Conservation (phyloP, 139 green algal species). For the Deuterostichococcus epilithicus region DNA sequence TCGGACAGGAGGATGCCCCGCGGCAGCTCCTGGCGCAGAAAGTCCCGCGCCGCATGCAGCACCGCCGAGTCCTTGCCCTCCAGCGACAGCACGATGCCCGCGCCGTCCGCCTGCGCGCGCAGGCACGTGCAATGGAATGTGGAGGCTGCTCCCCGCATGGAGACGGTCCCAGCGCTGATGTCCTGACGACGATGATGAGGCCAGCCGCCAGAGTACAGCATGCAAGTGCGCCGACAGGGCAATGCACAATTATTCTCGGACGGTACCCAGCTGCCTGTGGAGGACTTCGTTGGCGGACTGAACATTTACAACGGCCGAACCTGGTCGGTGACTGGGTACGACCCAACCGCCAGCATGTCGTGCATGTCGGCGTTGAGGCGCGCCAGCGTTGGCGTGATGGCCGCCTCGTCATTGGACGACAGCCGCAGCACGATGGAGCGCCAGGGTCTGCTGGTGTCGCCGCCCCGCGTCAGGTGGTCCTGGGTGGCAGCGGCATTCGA, state of each 20-base stretch:
- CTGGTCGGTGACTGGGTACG: conserved; percentile 17
- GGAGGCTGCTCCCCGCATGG: too few species aligned
- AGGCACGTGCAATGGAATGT: conserved; percentile 28
- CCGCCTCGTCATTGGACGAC: conserved; percentile 29
- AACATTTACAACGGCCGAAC: background rate
- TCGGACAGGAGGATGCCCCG: conserved; percentile 1
- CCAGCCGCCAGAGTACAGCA: too few species aligned
- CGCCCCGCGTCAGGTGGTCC: conserved; percentile 9
- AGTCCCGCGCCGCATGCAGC: conserved; percentile 17
- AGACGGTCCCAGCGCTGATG: background rate
- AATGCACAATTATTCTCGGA: background rate
- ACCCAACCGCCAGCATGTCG: conserved; percentile 16
- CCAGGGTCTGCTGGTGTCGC: conserved; percentile 41
- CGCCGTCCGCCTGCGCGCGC: conserved; percentile 39
- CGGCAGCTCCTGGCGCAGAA: conserved; percentile 16
- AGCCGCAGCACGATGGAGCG: conserved; percentile 47
- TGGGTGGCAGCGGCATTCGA: too few species aligned
- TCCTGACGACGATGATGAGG: background rate
- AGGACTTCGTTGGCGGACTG: background rate
- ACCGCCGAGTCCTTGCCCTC: conserved; percentile 47
- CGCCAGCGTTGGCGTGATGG: conserved; percentile 11
- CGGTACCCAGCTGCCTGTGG: too few species aligned
- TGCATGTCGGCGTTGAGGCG: conserved; percentile 51
- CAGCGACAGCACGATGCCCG: conserved; percentile 50
- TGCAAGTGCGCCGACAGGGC: too few species aligned